Evolutionary conservation across 768 basidiomycete genomes (phyloP).

Genomic region (Leccinum ochraceum): DNA sequence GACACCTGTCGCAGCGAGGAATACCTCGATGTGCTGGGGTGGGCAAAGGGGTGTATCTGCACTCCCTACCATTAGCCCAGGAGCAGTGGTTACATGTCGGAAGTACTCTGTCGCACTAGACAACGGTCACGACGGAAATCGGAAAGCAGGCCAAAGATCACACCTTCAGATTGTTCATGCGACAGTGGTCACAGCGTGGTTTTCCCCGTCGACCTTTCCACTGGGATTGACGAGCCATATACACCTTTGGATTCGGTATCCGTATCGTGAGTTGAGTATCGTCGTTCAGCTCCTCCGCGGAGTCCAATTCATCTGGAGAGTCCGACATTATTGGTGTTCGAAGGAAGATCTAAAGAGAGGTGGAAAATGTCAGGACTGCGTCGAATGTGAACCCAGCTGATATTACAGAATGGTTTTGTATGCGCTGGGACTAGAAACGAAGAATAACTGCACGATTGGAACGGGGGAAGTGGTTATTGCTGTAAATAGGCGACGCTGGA

Average conservation of each 20-base stretch:
- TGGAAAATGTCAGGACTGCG: constrained; percentile 20
- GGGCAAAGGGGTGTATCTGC: constrained; percentile 71
- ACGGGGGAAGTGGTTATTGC: constrained; percentile 16
- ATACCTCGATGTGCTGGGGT: constrained; percentile 77
- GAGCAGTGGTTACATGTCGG: constrained; percentile 74
- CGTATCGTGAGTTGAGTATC: constrained; percentile 60
- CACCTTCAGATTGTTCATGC: constrained; percentile 70
- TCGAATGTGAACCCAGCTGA: constrained; percentile 3
- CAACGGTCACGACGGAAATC: constrained; percentile 15
- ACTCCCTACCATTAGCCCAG: constrained; percentile 62
- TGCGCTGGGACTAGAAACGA: constrained; percentile 8
- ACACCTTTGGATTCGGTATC: constrained; percentile 67
- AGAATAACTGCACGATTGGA: constrained; percentile 9
- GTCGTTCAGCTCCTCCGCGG: constrained; percentile 42
- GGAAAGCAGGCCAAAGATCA: constrained; percentile 25
- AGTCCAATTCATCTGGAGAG: constrained; percentile 40
- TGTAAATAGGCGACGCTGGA: constrained; percentile 11
- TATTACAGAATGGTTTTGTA: constrained; percentile 10
- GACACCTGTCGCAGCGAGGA: constrained; percentile 72
- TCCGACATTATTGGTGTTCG: constrained; percentile 34
- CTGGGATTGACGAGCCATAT: constrained; percentile 67
- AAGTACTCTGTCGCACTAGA: constrained; percentile 68
- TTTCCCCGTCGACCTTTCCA: constrained; percentile 78
- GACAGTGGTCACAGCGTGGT: constrained; percentile 73
- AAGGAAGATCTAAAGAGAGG: constrained; percentile 9